Conservation (phyloP, 2,329 filamentous ascomycete species). For the Fusarium sp. region DNA sequence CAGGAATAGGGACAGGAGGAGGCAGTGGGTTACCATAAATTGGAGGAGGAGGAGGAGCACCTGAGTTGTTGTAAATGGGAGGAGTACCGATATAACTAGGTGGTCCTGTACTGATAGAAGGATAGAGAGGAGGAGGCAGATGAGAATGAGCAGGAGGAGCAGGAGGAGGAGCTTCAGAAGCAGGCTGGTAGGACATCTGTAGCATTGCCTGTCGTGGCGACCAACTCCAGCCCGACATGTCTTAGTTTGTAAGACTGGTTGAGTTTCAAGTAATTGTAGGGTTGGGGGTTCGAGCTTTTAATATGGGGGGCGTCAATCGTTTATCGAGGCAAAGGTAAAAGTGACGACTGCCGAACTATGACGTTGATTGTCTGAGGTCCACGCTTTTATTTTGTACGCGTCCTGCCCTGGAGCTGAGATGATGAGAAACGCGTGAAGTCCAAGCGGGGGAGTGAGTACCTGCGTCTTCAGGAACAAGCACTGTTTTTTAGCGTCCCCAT, state of each 20-base stretch:
- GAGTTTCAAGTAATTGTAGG: not conserved
- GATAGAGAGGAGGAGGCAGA: slow-evolving; percentile 3
- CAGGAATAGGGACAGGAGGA: slow-evolving; percentile 1
- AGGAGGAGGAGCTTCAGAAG: too few species aligned
- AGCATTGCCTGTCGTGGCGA: slow-evolving; percentile 37
- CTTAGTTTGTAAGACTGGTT: not conserved
- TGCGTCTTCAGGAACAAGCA: slow-evolving; percentile 23
- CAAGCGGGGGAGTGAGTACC: slow-evolving; percentile 11
- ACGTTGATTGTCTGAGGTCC: slow-evolving; percentile 14
- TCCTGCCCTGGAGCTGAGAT: not conserved
- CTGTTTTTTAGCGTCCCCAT: slow-evolving; percentile 22
- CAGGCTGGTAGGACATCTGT: slow-evolving; percentile 22
- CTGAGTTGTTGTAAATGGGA: slow-evolving; percentile 1
- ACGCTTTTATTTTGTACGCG: slow-evolving; percentile 11
- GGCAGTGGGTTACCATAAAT: slow-evolving; percentile 1
- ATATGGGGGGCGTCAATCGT: too few species aligned
- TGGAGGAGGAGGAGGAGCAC: not conserved
- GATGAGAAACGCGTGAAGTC: slow-evolving; percentile 6
- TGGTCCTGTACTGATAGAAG: not conserved
- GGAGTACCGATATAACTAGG: not conserved
- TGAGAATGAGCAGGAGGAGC: too few species aligned
- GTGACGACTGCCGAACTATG: slow-evolving; percentile 25
- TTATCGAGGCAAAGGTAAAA: not conserved
- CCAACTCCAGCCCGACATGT: slow-evolving; percentile 39
- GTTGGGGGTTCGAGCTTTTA: too few species aligned